Evolutionary conservation across 768 basidiomycete genomes (phyloP).

Genomic region (Trametes cubensis): DNA sequence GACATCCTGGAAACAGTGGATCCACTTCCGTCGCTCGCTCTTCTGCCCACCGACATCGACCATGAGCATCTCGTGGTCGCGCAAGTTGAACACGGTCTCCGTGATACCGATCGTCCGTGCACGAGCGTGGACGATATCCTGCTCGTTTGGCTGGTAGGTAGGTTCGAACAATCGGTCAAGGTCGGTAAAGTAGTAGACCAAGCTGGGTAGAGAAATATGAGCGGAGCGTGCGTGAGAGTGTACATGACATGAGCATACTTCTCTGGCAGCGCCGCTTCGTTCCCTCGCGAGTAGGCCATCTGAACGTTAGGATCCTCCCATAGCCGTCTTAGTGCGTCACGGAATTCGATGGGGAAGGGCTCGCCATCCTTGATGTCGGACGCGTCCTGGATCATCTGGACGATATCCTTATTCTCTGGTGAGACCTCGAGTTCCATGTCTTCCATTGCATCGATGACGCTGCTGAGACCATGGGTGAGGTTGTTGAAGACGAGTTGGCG

Average conservation of each 20-base stretch:
- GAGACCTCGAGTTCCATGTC: conserved; percentile 80
- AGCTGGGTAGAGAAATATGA: conserved; percentile 41
- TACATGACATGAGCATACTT: conserved; percentile 53
- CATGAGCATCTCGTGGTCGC: conserved; percentile 86
- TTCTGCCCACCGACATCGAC: conserved; percentile 95
- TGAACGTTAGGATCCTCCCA: conserved; percentile 82
- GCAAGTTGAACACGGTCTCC: conserved; percentile 80
- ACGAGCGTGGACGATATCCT: conserved; percentile 85
- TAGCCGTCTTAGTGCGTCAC: conserved; percentile 65
- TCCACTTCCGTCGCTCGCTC: conserved; percentile 92
- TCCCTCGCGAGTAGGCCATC: conserved; percentile 76
- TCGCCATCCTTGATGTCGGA: conserved; percentile 79
- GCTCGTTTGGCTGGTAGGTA: conserved; percentile 72
- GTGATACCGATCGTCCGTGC: conserved; percentile 91
- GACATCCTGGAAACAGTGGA: conserved; percentile 93
- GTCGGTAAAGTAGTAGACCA: conserved; percentile 76
- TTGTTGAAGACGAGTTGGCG: conserved; percentile 94
- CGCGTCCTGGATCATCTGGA: conserved; percentile 68
- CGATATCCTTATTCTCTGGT: conserved; percentile 56
- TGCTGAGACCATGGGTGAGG: conserved; percentile 81
- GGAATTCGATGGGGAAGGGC: conserved; percentile 70
- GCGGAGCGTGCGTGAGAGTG: conserved; percentile 9
- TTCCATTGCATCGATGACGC: conserved; percentile 85
- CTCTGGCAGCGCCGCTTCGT: conserved; percentile 90
- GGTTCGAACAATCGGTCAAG: conserved; percentile 81